phyloP scores from a whole-genome alignment of 495 filamentous ascomycete genomes.

The Sabuloglossum arenarium region DNA sequence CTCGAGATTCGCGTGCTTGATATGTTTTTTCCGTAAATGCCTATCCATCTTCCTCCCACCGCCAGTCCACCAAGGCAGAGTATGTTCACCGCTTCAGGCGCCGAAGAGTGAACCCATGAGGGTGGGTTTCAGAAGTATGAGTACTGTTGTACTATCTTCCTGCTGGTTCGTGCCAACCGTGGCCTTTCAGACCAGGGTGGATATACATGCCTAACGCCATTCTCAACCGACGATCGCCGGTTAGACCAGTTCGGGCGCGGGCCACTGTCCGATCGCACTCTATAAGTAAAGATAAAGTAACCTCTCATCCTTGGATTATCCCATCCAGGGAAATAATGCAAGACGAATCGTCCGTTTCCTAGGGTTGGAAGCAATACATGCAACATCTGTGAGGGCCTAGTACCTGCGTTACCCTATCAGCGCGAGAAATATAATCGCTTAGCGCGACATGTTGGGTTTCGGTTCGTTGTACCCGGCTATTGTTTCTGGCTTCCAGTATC shows the following conservation, averaged over 20 bases:
- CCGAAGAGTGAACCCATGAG: too few species aligned
- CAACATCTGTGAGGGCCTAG: background rate
- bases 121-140: background rate
- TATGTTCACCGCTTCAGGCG: background rate
- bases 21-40: too few species aligned
- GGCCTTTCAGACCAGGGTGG: background rate
- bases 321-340: too few species aligned
- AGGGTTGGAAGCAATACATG: background rate
- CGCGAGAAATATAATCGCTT: background rate
- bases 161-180: background rate
- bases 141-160: background rate
- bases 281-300: too few species aligned
- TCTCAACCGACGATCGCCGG: background rate
- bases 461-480: background rate
- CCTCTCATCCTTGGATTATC: too few species aligned
- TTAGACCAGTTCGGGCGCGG: background rate
- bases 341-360: background rate
- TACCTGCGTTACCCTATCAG: background rate
- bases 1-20: background rate
- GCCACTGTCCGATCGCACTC: background rate
- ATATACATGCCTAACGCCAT: background rate
- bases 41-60: too few species aligned
- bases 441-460: background rate
- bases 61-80: background rate
- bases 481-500: background rate